phyloP scores from a whole-genome alignment of 1,139 yeast species.

The Hyphopichia wangnamkhiaoensis region DNA sequence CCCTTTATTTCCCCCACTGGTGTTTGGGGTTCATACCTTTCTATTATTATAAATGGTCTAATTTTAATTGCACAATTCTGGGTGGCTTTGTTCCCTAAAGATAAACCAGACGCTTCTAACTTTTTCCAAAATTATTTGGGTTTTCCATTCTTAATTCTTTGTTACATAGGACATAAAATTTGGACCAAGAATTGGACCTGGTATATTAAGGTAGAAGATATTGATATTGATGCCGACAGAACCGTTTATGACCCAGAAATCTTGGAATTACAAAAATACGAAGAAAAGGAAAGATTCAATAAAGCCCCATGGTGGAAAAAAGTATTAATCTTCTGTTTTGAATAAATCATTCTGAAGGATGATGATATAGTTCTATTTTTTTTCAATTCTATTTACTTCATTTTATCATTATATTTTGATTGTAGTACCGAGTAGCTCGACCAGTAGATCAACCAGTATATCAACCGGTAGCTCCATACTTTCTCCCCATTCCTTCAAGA shows the following conservation, averaged over 20 bases:
- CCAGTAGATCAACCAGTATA: too few species aligned
- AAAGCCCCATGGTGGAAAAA: slow-evolving; percentile 26
- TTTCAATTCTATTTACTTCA: too few species aligned
- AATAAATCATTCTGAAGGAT: too few species aligned
- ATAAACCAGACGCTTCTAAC: slow-evolving; percentile 20
- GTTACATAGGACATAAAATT: slow-evolving; percentile 25
- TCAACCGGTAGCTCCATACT: too few species aligned
- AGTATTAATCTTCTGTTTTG: slow-evolving; percentile 15
- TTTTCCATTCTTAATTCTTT: slow-evolving; percentile 23
- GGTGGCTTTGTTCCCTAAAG: slow-evolving; percentile 23
- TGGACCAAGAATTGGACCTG: slow-evolving; percentile 22
- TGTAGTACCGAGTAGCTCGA: too few species aligned
- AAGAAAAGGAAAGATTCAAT: slow-evolving; percentile 19
- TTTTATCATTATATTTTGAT: too few species aligned
- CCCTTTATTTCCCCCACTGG: slow-evolving; percentile 37
- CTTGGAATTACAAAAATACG: slow-evolving; percentile 24
- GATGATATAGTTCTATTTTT: too few species aligned
- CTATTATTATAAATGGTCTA: slow-evolving; percentile 28
- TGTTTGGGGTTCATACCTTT: slow-evolving; percentile 33
- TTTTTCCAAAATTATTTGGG: slow-evolving; percentile 31
- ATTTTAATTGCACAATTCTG: slow-evolving; percentile 36
- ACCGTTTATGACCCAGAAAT: slow-evolving; percentile 26
- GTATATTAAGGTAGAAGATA: slow-evolving; percentile 22
- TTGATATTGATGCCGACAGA: slow-evolving; percentile 25
- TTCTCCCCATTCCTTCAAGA: too few species aligned